Base-by-base conservation (phyloP, 1,139 yeast genomes). In the Pneumocystis jirovecii region DNA sequence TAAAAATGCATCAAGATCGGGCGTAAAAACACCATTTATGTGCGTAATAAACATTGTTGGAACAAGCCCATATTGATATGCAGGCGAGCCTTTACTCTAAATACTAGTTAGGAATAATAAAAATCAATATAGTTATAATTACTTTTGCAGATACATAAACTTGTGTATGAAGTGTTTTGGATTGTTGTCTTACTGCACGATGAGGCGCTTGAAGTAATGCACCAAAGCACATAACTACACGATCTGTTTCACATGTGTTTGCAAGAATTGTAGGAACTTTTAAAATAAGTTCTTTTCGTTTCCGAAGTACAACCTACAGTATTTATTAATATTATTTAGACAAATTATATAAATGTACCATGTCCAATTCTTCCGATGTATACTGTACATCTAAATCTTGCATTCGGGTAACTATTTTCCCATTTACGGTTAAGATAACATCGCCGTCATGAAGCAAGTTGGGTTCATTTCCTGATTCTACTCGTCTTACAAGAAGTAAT, bases 1-100 rank as follows among this genome's bases (percentile, higher is more conserved):
- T 68, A 87, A 78, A 71, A 90, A 89, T 1, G 83, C 78, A 40
- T 83, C 85, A 67, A 90, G 75, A 63, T 85, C 86, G 12, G 84
- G 84, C 0, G 96, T 89, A 64, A 85, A 84, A 31, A 78, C 74
- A 65, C 89, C 96, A 73, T 89, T 88, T 63, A 90, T 89, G 74
- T 89, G 96, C 0, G 97, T 90, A 66, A 90, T 87, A 76, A 89
- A 90, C 73, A 87, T 85, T 2, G 93, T 86, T 2, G 89, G 82
- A 12, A 85, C 83, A 66, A 90, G 82, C n/a, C 89, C 88, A 73
- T 87, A 89, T 72, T 87, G 93, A 68, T 84, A 81, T 21, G 95
- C 93, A 10, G 96, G 96, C 0, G 96, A 88, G 17, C 96, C 96
- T 45, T 83, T 81, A 62, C 85, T 81, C 72, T 87, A 44, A 7